These are phyloP conservation scores for Suillus weaverae DNA, from an alignment of 768 basidiomycete species.

Conservation along the genomic window DNA sequence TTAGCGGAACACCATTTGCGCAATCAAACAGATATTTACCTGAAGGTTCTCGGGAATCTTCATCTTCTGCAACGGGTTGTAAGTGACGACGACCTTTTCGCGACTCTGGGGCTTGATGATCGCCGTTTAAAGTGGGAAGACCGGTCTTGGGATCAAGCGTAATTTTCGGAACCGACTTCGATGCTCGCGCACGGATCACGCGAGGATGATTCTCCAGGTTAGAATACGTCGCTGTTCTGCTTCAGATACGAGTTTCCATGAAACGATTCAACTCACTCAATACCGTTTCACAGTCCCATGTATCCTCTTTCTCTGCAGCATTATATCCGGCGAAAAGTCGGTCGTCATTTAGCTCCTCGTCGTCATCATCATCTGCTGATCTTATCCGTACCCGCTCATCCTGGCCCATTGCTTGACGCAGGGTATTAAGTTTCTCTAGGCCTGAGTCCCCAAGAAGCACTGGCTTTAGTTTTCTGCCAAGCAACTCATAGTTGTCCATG, in stretches of 20 bases:
- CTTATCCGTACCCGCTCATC: conserved; percentile 55
- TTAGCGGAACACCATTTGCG: conserved; percentile 8
- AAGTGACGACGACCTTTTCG: conserved; percentile 10
- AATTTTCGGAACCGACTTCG: conserved; percentile 60
- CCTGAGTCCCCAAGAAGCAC: conserved; percentile 73
- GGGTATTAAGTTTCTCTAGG: conserved; percentile 74
- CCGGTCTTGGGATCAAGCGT: conserved; percentile 75
- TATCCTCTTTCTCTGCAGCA: conserved; percentile 56
- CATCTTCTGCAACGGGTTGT: conserved; percentile 29
- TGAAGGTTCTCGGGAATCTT: conserved; percentile 9
- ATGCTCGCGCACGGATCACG: conserved; percentile 69
- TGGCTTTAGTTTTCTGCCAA: conserved; percentile 83
- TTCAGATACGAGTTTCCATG: conserved; percentile 12
- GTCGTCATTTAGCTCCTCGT: conserved; percentile 46
- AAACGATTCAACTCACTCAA: conserved; percentile 59
- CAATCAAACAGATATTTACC: not conserved
- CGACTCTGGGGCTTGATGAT: conserved; percentile 15
- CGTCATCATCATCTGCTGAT: conserved; percentile 46
- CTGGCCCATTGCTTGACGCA: conserved; percentile 77
- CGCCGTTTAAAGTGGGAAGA: conserved; percentile 53
- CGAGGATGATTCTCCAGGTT: conserved; percentile 97
- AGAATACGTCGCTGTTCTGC: conserved; percentile 82
- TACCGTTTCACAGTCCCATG: conserved; percentile 97
- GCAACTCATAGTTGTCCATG: conserved; percentile 84
- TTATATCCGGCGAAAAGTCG: conserved; percentile 41